These are phyloP conservation scores for Candida krabiensis DNA, from an alignment of 805 yeast genomes.

Conservation along the genomic window DNA sequence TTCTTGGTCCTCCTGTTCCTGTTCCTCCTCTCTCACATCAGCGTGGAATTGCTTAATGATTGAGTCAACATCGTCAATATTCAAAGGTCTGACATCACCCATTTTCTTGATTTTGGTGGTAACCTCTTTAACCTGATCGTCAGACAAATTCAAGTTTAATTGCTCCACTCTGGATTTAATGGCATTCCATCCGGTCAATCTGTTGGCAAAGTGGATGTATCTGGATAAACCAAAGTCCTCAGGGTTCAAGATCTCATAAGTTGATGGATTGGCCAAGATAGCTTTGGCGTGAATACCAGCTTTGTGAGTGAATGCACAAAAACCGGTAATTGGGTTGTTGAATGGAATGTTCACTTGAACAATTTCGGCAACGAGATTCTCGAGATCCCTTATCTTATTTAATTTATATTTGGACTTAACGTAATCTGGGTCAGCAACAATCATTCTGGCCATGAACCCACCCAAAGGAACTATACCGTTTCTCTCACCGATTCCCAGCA, in stretches of 20 bases:
- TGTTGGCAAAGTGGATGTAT: constrained; percentile 59
- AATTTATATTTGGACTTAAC: constrained; percentile 58
- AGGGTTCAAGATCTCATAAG: constrained; percentile 59
- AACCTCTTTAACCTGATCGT: constrained; percentile 57
- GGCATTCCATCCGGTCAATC: constrained; percentile 65
- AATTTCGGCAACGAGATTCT: constrained; percentile 58
- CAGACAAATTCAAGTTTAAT: constrained; percentile 53
- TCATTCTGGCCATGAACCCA: constrained; percentile 64
- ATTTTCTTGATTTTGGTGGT: constrained; percentile 53
- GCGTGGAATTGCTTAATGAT: constrained; percentile 56
- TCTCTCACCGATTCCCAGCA: constrained; percentile 63
- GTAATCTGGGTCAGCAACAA: constrained; percentile 59
- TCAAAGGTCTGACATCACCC: constrained; percentile 61
- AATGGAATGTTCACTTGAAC: constrained; percentile 60
- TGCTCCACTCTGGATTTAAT: constrained; percentile 62
- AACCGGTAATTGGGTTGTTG: constrained; percentile 63
- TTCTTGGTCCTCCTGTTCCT: constrained; percentile 19
- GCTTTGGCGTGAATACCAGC: constrained; percentile 67
- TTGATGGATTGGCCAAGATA: constrained; percentile 61
- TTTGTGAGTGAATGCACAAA: constrained; percentile 65
- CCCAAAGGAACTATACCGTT: constrained; percentile 64
- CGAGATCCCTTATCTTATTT: constrained; percentile 56
- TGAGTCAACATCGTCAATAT: constrained; percentile 61
- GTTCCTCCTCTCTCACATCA: constrained; percentile 32
- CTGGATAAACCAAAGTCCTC: constrained; percentile 60